These are phyloP conservation scores for Rhypophila decipiens DNA, from an alignment of 495 filamentous ascomycete genomes.

Conservation along the genomic window DNA sequence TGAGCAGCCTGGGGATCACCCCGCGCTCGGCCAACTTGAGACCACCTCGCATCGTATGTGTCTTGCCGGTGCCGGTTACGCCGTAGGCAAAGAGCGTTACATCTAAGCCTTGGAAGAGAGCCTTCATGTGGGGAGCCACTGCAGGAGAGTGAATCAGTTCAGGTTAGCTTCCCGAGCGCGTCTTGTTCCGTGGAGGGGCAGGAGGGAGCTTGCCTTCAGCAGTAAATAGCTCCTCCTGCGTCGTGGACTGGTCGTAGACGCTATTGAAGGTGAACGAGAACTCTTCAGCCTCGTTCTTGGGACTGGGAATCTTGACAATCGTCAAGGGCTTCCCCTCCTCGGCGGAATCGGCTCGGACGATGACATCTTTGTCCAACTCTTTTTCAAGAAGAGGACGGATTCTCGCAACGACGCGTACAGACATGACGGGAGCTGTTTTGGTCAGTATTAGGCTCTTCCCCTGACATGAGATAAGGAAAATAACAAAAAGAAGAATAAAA, in stretches of 20 bases:
- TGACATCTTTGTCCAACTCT: conserved; percentile 77
- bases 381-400: conserved; percentile 80
- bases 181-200: not conserved
- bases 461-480: not conserved
- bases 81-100: conserved; percentile 95
- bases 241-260: conserved; percentile 72
- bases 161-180: not conserved
- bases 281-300: conserved; percentile 83
- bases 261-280: conserved; percentile 94
- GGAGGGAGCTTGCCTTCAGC: conserved; percentile 61
- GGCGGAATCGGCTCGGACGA: conserved; percentile 58
- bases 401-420: conserved; percentile 80
- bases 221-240: conserved; percentile 82
- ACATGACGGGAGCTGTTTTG: conserved; percentile 36
- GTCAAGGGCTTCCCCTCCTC: conserved; percentile 54
- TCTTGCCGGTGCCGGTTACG: conserved; percentile 93
- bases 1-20: conserved; percentile 83
- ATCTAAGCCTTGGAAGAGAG: conserved; percentile 90
- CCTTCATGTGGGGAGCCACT: conserved; percentile 65
- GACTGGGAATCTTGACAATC: conserved; percentile 85
- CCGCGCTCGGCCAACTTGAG: conserved; percentile 83
- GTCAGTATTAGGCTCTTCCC: not conserved
- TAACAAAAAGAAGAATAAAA: not conserved
- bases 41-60: conserved; percentile 95
- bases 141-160: conserved; percentile 8